Conservation (phyloP, 371 early-diverging fungal genomes). For the Mucor circinelloides region DNA sequence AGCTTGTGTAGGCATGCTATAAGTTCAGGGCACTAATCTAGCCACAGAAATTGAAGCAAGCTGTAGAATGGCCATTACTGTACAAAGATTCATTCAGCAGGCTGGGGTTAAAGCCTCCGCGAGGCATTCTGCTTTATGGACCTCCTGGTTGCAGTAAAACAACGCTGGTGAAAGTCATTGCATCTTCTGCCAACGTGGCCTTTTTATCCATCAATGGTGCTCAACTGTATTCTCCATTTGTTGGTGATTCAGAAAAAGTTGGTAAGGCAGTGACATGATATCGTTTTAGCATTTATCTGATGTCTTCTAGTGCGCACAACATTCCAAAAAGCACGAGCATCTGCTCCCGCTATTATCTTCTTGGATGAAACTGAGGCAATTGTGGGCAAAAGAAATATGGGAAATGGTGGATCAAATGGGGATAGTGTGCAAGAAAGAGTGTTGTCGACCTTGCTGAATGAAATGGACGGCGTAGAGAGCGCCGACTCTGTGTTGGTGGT, state of each 20-base stretch:
- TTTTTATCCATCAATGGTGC: constrained; percentile 94
- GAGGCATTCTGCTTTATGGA: constrained; percentile 95
- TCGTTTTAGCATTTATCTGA: background rate
- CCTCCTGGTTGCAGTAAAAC: constrained; percentile 99
- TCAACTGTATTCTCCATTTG: constrained; percentile 84
- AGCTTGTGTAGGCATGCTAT: no score
- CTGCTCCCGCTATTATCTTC: constrained; percentile 94
- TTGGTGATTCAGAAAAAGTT: constrained; percentile 93
- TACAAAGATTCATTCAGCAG: constrained; percentile 72
- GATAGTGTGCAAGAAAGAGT: constrained; percentile 91
- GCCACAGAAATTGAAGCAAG: constrained; percentile 75
- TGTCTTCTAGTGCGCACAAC: constrained; percentile 63
- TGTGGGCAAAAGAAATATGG: constrained; percentile 88
- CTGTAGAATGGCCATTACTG: constrained; percentile 95
- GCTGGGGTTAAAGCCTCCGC: constrained; percentile 82
- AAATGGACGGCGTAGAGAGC: constrained; percentile 93
- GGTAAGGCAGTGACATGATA: constrained; percentile 35
- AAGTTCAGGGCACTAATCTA: no score
- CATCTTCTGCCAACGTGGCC: constrained; percentile 74
- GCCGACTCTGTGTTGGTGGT: constrained; percentile 79
- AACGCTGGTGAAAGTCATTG: constrained; percentile 88
- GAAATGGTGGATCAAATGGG: constrained; percentile 58
- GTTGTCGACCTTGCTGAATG: constrained; percentile 89
- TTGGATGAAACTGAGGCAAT: constrained; percentile 99
- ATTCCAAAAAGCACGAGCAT: constrained; percentile 85